Conservation (phyloP, 2,329 filamentous ascomycete species). For the Emericellopsis cladophorae region DNA sequence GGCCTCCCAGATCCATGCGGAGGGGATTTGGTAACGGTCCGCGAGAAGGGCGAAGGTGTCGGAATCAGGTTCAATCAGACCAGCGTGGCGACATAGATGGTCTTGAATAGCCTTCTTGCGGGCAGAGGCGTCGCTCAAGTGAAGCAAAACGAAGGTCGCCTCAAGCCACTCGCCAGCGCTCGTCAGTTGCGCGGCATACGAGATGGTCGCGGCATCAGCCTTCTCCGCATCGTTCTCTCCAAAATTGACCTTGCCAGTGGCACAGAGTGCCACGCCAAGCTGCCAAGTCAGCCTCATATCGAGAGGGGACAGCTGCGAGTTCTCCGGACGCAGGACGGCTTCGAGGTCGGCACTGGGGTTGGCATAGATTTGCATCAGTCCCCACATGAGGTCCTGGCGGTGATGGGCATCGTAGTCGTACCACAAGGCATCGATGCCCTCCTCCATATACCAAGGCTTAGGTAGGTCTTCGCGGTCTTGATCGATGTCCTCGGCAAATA, state of each 20-base stretch:
- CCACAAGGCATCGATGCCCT: constrained; percentile 45
- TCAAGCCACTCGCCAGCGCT: constrained; percentile 54
- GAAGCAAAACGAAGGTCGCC: constrained; percentile 65
- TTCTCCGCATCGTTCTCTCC: constrained; percentile 42
- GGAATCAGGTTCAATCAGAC: constrained; percentile 46
- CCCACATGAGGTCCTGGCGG: constrained; percentile 74
- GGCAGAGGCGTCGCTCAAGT: constrained; percentile 50
- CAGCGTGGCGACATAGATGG: constrained; percentile 61
- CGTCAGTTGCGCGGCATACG: constrained; percentile 52
- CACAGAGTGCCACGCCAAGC: constrained; percentile 54
- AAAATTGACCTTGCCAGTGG: constrained; percentile 36
- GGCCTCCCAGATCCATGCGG: constrained; percentile 74
- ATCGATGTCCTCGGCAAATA: constrained; percentile 61
- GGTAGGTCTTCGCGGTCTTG: constrained; percentile 62
- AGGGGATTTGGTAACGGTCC: constrained; percentile 56
- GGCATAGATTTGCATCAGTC: constrained; percentile 71
- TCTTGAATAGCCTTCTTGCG: constrained; percentile 59
- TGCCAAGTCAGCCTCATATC: constrained; percentile 77
- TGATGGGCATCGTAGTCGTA: constrained; percentile 42
- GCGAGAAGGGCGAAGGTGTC: constrained; percentile 48
- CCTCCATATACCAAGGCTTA: constrained; percentile 55
- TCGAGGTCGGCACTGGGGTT: constrained; percentile 47
- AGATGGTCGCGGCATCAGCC: constrained; percentile 52
- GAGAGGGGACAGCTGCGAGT: constrained; percentile 61
- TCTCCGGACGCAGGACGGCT: constrained; percentile 62